Base-by-base conservation (phyloP, 2,329 filamentous ascomycete genomes). In the Acephala macrosclerotiorum region DNA sequence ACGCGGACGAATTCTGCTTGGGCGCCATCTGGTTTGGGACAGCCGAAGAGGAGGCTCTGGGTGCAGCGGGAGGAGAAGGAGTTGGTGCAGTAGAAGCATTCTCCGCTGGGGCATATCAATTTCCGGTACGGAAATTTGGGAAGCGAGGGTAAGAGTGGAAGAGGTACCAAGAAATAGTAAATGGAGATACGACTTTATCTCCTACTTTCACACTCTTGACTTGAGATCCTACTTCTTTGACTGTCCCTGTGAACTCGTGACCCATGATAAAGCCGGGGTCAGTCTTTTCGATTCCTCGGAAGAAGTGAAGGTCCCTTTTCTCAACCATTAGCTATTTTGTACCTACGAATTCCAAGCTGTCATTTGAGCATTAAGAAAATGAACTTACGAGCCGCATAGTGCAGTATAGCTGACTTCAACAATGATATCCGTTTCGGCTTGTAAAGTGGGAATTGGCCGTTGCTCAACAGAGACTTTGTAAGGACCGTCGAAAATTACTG, bases 1-100 rank as follows among this genome's bases (percentile, higher is more conserved):
- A 96, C 85, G 49, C 92, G 88, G 45, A 93, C 91, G 75, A 89
- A 95, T 78, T 95, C 89, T 47, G 93, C 92, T 78, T 96, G 92
- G 12, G 85, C 91, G 59, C 92, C 92, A 74, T 96, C 91, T 51
- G 95, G 83, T 18, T 75, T 77, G 35, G 83, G 77, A 35, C 83
- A 89, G 53, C 93, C 93, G 72, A 96, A 94, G 1, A 96, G 82
- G 57, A 85, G 78, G 65, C 82, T 85, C 68, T 91, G 85, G n/a
- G 85, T 84, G 78, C 94, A 97, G 63, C 93, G 88, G 9, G 92
- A 93, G 0, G 92, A 91, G 78, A 86, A 90, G 14, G 89, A 90
- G 67, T 87, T 86, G 64, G 85, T 85, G 82, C 94, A 97, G 80
- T 96, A 97, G 80, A 95, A 97, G 79, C 94, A 97, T 38, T 57